These are phyloP conservation scores for Blakeslea trispora DNA, from an alignment of 371 early-diverging fungal species.

Conservation along the genomic window DNA sequence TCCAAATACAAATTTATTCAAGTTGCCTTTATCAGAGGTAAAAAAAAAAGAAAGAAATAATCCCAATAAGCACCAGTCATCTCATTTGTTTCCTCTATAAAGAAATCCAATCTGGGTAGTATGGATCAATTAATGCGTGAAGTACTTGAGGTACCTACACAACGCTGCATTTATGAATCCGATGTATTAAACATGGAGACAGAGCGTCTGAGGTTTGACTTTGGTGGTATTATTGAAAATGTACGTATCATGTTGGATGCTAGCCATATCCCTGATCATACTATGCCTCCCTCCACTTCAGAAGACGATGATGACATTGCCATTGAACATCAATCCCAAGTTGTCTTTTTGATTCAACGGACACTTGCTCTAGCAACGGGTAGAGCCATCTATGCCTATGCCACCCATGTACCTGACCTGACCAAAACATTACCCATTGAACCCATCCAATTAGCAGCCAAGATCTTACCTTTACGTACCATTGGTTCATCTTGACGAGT, in stretches of 20 bases:
- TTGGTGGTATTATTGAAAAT: constrained; percentile 66
- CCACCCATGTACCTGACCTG: constrained; percentile 54
- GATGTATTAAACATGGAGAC: constrained; percentile 31
- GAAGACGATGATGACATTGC: constrained; percentile 48
- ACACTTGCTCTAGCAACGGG: constrained; percentile 72
- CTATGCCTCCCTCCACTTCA: constrained; percentile 10
- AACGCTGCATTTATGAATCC: constrained; percentile 17
- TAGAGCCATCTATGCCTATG: constrained; percentile 68
- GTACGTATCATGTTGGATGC: constrained; percentile 60
- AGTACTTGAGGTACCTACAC: background rate
- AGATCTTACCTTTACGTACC: constrained; percentile 63
- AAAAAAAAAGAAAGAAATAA: no score
- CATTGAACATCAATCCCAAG: constrained; percentile 51
- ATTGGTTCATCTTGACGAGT: constrained; percentile 55
- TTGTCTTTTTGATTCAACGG: constrained; percentile 46
- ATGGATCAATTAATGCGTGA: constrained; percentile 14
- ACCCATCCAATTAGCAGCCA: constrained; percentile 56
- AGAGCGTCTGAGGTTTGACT: constrained; percentile 60
- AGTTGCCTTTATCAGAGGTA: constrained; percentile 16
- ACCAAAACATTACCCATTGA: constrained; percentile 63
- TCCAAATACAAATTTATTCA: constrained; percentile 21
- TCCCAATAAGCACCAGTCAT: no score
- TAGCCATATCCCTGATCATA: constrained; percentile 42
- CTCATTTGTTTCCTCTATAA: no score
- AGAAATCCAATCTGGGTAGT: background rate